Evolutionary conservation across 345 rosid genomes (phyloP).

Genomic region (Geranium brycei): DNA sequence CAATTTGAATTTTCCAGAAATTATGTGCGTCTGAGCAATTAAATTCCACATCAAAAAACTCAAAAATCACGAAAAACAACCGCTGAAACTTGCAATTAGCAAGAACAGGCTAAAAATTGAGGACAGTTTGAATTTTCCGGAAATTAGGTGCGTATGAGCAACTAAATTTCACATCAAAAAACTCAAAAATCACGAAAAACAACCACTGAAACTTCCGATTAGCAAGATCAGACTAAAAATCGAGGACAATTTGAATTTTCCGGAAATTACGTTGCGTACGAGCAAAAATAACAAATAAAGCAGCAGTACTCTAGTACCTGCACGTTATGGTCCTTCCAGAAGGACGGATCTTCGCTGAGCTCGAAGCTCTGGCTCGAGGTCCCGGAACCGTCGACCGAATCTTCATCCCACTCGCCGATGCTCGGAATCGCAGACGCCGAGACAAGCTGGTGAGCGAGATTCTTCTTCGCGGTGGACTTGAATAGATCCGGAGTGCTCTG

Average conservation of each 20-base stretch:
- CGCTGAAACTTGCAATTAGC: neutral
- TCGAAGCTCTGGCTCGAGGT: slow-evolving; percentile 47
- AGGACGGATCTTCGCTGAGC: slow-evolving; percentile 72
- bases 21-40: too few species aligned
- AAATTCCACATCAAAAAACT: slow-evolving; percentile 1
- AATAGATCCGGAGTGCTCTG: slow-evolving; percentile 35
- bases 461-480: slow-evolving; percentile 36
- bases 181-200: too few species aligned
- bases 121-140: neutral
- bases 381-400: slow-evolving; percentile 13
- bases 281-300: neutral
- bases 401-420: slow-evolving; percentile 31
- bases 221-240: too few species aligned
- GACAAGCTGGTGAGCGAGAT: slow-evolving; percentile 14
- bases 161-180: too few species aligned
- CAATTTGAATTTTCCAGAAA: neutral
- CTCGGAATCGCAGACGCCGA: slow-evolving; percentile 34
- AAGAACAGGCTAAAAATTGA: neutral
- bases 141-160: too few species aligned
- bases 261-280: neutral
- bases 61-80: neutral
- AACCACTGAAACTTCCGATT: too few species aligned
- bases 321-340: slow-evolving; percentile 93
- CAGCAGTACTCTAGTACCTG: slow-evolving; percentile 32
- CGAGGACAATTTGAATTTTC: too few species aligned